phyloP scores from a whole-genome alignment of 2,329 filamentous ascomycete genomes.

The Microcyclospora pomicola region DNA sequence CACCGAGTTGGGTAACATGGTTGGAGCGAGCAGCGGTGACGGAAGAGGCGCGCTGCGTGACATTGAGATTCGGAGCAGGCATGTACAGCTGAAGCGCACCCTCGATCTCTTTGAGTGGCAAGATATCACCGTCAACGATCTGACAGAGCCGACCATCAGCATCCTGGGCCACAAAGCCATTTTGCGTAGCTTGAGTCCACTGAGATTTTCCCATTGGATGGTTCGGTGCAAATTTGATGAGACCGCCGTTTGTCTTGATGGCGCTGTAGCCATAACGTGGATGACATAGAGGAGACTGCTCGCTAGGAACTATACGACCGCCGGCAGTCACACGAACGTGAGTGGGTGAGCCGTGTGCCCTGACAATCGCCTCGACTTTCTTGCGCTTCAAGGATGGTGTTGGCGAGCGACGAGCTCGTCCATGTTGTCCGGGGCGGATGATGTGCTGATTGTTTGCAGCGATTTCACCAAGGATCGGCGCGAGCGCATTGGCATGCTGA shows the following conservation, averaged over 20 bases:
- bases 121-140: conserved; percentile 23
- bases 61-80: conserved; percentile 23
- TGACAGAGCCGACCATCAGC: conserved; percentile 23
- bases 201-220: conserved; percentile 17
- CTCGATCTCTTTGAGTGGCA: conserved; percentile 21
- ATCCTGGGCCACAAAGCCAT: conserved; percentile 26
- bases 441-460: conserved; percentile 19
- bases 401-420: conserved; percentile 28
- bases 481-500: conserved; percentile 4
- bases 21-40: conserved; percentile 1
- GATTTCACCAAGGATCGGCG: conserved; percentile 21
- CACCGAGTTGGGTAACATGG: conserved; percentile 1
- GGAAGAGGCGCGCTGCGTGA: conserved; percentile 8
- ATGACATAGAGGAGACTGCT: conserved; percentile 26
- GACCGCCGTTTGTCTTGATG: conserved; percentile 23
- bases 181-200: conserved; percentile 20
- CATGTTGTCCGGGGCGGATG: conserved; percentile 6
- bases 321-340: conserved; percentile 39
- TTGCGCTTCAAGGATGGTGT: conserved; percentile 37
- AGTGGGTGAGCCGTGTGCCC: conserved; percentile 38
- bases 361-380: conserved; percentile 36
- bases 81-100: conserved; percentile 23
- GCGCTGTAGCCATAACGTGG: conserved; percentile 26
- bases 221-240: conserved; percentile 26
- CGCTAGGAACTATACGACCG: conserved; percentile 38